phyloP scores from a whole-genome alignment of 176 grass and related monocot genomes.

The Echinochloa phyllopogon region DNA sequence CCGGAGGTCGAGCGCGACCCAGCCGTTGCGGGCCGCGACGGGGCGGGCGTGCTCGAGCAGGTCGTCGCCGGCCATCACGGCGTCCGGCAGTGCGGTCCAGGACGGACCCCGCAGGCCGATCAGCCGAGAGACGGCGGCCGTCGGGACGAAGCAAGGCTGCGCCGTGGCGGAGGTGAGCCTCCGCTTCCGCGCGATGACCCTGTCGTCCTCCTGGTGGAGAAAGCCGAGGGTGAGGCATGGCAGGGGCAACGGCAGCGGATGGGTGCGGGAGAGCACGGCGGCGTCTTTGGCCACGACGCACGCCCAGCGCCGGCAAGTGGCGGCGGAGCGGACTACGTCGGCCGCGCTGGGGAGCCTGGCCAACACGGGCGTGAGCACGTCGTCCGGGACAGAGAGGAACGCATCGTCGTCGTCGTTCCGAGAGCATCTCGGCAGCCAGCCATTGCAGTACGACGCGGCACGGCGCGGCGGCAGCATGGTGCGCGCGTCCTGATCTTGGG shows the following conservation, averaged over 20 bases:
- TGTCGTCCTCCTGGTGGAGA: not conserved
- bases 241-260: not conserved
- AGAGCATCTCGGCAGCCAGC: not conserved
- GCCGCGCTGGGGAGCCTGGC: not conserved
- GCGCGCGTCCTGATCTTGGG: too few relatives aligned
- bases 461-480: too few relatives aligned
- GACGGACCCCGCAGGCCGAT: not conserved
- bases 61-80: not conserved
- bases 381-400: not conserved
- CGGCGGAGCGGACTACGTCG: constrained; percentile 1
- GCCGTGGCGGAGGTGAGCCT: not conserved
- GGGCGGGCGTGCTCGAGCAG: not conserved
- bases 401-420: not conserved
- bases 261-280: not conserved
- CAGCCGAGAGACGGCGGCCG: not conserved
- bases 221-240: constrained; percentile 15
- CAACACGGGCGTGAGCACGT: not conserved
- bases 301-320: constrained; percentile 30
- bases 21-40: constrained; percentile 1
- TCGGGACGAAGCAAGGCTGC: not conserved
- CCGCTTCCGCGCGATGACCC: not conserved
- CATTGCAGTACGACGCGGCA: not conserved
- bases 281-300: not conserved
- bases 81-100: too few relatives aligned
- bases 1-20: constrained; percentile 11